Conservation (phyloP, 2,329 filamentous ascomycete genomes). For the Triangularia verruculosa region DNA sequence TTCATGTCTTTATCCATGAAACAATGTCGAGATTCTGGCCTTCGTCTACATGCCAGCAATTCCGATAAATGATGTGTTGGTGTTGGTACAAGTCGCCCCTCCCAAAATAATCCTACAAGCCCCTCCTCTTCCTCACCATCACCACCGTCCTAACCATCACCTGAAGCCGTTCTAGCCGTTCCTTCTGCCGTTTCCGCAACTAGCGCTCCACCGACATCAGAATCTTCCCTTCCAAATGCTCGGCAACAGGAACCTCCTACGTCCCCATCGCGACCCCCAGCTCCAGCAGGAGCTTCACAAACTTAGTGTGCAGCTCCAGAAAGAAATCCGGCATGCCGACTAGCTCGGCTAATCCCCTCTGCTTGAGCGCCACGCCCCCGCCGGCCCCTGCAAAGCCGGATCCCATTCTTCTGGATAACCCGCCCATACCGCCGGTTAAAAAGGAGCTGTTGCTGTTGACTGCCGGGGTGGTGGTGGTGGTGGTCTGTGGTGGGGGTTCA, state of each 20-base stretch:
- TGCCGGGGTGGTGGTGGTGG: conserved; percentile 31
- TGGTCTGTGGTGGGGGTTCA: conserved; percentile 24
- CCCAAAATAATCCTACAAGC: not conserved
- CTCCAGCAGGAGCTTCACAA: conserved; percentile 61
- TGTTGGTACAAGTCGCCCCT: not conserved
- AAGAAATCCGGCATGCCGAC: conserved; percentile 67
- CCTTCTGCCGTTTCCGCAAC: not conserved
- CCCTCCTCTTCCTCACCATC: not conserved
- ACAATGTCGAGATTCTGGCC: no score
- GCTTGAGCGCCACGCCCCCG: conserved; percentile 53
- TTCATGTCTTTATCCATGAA: no score
- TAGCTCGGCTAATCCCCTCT: conserved; percentile 62
- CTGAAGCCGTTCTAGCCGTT: not conserved
- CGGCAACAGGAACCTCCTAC: conserved; percentile 28
- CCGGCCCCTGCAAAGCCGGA: conserved; percentile 52
- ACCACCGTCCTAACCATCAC: not conserved
- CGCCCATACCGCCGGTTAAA: conserved; percentile 50
- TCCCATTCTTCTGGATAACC: conserved; percentile 57
- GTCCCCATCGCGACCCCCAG: conserved; percentile 53
- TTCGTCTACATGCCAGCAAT: no score
- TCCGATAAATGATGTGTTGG: no score
- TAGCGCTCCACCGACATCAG: not conserved
- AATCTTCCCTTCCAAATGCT: not conserved
- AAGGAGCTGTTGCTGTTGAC: conserved; percentile 44
- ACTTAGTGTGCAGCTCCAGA: conserved; percentile 61